Percentiles rank a stretch among this genome's conserved stretches.
Conservation (phyloP, 2,329 filamentous ascomycete genomes). For the Alternaria ventricosa region DNA sequence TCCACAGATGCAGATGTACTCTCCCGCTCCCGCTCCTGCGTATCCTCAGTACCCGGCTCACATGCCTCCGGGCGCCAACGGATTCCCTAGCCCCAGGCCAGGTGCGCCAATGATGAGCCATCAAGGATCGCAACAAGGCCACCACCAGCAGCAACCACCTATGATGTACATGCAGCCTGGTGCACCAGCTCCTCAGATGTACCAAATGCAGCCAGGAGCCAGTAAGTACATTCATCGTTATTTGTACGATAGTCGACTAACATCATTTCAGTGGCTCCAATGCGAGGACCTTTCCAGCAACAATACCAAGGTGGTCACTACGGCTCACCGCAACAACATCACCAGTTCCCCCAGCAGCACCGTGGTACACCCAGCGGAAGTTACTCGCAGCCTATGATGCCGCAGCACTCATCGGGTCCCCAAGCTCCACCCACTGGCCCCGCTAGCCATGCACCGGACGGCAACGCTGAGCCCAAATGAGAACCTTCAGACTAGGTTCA, state of each 20-base stretch:
- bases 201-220: conserved; percentile 73
- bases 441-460: conserved; percentile 43
- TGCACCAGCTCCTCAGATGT: conserved; percentile 77
- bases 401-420: conserved; percentile 48
- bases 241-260: conserved; percentile 9
- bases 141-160: conserved; percentile 64
- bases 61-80: conserved; percentile 67
- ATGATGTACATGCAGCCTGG: conserved; percentile 78
- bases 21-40: conserved; percentile 68
- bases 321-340: conserved; percentile 49
- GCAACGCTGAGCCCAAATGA: conserved; percentile 49
- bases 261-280: conserved; percentile 43
- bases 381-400: conserved; percentile 53
- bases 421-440: conserved; percentile 46
- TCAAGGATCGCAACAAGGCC: conserved; percentile 91
- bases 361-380: conserved; percentile 50
- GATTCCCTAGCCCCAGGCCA: conserved; percentile 87
- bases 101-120: conserved; percentile 90
- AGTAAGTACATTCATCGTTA: conserved; percentile 64
- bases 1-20: conserved; percentile 83
- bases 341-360: conserved; percentile 49
- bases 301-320: conserved; percentile 49
- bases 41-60: conserved; percentile 66
- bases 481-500: conserved; percentile 6
- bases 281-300: conserved; percentile 48